Percentiles rank a stretch among this genome's conserved stretches.
phyloP scores from a whole-genome alignment of 2,329 filamentous ascomycete species.

The Chalaropsis thielavioides region DNA sequence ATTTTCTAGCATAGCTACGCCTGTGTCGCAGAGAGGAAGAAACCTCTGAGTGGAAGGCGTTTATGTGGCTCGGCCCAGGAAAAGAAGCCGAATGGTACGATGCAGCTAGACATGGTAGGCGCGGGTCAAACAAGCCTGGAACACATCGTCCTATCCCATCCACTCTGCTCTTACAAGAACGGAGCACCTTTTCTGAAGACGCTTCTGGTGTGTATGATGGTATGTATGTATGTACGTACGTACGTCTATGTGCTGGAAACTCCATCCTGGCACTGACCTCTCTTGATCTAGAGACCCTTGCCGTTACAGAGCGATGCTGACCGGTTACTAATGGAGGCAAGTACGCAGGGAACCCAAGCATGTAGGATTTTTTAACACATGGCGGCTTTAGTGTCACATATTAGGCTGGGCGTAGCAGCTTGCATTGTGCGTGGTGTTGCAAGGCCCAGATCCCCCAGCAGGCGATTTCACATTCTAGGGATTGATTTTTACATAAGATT shows the following conservation, averaged over 20 bases:
- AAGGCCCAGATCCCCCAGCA: background rate
- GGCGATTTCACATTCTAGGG: background rate
- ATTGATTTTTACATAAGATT: background rate
- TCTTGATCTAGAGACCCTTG: background rate
- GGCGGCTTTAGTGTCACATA: background rate
- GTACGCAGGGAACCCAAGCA: background rate
- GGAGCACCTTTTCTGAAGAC: constrained; percentile 9
- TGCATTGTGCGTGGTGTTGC: background rate
- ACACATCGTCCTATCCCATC: background rate
- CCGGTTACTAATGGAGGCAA: background rate
- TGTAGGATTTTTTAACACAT: background rate
- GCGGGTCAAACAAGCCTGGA: background rate
- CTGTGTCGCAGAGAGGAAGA: background rate
- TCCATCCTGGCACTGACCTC: background rate
- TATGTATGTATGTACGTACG: no score
- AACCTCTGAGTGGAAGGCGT: background rate
- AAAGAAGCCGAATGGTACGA: background rate
- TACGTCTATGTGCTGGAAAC: background rate
- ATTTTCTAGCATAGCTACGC: background rate
- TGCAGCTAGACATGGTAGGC: background rate
- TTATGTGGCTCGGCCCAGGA: background rate
- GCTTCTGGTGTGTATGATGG: background rate
- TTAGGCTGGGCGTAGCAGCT: background rate
- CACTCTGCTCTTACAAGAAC: background rate
- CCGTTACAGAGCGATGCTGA: constrained; percentile 7